Evolutionary conservation across 225 moss, liverwort and hornwort genomes (phyloP), one percentile per base, ranked within the genome.

Genomic region (Pleurozium schreberi): DNA sequence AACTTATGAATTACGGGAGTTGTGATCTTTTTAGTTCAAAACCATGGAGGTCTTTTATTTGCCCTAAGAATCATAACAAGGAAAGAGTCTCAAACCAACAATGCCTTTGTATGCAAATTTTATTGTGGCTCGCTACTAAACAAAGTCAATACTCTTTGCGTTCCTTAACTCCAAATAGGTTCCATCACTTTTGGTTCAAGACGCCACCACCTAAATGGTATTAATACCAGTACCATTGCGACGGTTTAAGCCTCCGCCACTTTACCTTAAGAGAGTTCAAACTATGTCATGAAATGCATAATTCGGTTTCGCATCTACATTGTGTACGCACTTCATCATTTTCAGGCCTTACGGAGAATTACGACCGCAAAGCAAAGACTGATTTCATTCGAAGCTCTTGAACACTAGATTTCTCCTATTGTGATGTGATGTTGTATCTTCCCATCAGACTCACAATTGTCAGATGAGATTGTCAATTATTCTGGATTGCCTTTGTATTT

Each of bases 341-440:
- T 79, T 45, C 91, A 97, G 97, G 90, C 93, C 96, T 73, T 96
- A 94, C 75, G 95, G 80, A 87, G 97, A n/a, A n/a, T n/a, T n/a
- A n/a, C n/a, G n/a, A n/a, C n/a, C n/a, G n/a, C n/a, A n/a, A n/a
- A n/a, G n/a, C n/a, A n/a, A n/a, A 84, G 70, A 59, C 43, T 50
- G 50, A 67, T 47, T 18, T 64, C 58, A 50, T 80, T 87, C 60
- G 22, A 70, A 85, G 50, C 50, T 85, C 27, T 74, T 80, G 74
- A 75, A 53, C 60, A 62, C 30, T 77, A 82, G 53, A 79, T 87
- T 86, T 91, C 64, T 83, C 27, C 40, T 63, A 57, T 62, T 74
- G n/a, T 77, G 67, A 68, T 66, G 50, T 87, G 31, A 55, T 59
- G 65, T 60, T 84, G 31, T 76, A 49, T 88, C 79, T 86, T 71